Conservation (phyloP, 2,329 filamentous ascomycete species). For the Apiospora phragmitis region DNA sequence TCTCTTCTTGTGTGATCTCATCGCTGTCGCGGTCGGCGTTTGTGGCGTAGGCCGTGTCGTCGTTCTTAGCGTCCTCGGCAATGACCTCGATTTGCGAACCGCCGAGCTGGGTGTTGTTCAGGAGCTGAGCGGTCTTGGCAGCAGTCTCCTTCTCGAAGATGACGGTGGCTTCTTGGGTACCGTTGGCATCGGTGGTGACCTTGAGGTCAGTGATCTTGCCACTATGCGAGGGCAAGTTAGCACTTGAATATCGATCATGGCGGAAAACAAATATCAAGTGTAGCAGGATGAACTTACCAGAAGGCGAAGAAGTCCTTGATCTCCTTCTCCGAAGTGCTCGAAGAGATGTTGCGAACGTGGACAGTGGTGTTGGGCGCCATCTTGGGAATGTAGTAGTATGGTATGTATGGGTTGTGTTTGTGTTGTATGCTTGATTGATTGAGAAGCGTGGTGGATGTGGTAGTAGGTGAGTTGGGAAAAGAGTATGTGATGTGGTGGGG, state of each 20-base stretch:
- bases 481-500: background rate
- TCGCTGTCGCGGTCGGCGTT: conserved; percentile 60
- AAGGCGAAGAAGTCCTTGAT: conserved; percentile 98
- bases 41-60: conserved; percentile 57
- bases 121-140: conserved; percentile 92
- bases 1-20: conserved; percentile 91
- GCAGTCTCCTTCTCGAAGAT: conserved; percentile 97
- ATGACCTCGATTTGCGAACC: conserved; percentile 78
- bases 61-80: conserved; percentile 64
- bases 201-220: conserved; percentile 89
- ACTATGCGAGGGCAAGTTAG: conserved; percentile 43
- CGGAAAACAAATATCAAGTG: background rate
- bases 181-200: conserved; percentile 64
- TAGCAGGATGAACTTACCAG: conserved; percentile 55
- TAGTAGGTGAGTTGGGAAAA: background rate
- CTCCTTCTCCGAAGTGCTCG: conserved; percentile 82
- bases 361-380: conserved; percentile 53
- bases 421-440: background rate
- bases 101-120: conserved; percentile 95
- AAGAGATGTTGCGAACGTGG: conserved; percentile 85
- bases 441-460: background rate
- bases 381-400: background rate
- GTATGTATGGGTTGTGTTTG: background rate
- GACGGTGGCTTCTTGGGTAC: conserved; percentile 82
- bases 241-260: conserved; percentile 7